Conservation (phyloP, 495 filamentous ascomycete species). For the Penicillium dipodomyicola region DNA sequence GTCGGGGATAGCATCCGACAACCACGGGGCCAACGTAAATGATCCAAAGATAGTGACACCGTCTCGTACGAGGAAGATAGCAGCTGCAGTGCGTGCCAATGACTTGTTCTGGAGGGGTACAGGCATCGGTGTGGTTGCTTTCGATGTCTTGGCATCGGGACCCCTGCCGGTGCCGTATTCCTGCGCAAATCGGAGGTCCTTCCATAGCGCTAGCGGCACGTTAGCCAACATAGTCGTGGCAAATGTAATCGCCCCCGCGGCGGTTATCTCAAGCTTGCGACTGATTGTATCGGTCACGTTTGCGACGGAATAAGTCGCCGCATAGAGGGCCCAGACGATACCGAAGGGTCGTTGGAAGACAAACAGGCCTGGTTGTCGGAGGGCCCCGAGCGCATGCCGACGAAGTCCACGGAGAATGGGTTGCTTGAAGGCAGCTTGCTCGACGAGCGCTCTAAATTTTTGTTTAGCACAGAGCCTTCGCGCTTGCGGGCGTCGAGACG, state of each 20-base stretch:
- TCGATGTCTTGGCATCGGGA: slow-evolving; percentile 10
- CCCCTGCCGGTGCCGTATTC: slow-evolving; percentile 23
- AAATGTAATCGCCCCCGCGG: slow-evolving; percentile 28
- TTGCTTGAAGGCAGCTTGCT: slow-evolving; percentile 29
- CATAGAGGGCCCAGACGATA: slow-evolving; percentile 34
- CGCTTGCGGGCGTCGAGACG: neutral
- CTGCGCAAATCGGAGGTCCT: slow-evolving; percentile 38
- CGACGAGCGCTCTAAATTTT: slow-evolving; percentile 26
- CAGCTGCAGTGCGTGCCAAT: slow-evolving; percentile 23
- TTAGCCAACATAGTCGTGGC: slow-evolving; percentile 31
- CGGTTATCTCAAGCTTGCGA: slow-evolving; percentile 18
- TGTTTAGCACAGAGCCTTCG: slow-evolving; percentile 9
- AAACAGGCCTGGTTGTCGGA: slow-evolving; percentile 24
- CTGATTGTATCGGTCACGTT: slow-evolving; percentile 33
- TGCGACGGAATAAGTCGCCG: slow-evolving; percentile 34
- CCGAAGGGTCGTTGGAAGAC: slow-evolving; percentile 27
- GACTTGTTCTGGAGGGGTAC: slow-evolving; percentile 12
- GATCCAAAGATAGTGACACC: slow-evolving; percentile 39
- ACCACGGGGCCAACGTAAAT: slow-evolving; percentile 32
- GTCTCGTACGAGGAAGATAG: slow-evolving; percentile 54
- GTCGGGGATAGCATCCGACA: slow-evolving; percentile 28
- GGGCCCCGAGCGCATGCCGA: slow-evolving; percentile 22
- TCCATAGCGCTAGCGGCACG: slow-evolving; percentile 37
- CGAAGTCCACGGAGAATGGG: slow-evolving; percentile 30
- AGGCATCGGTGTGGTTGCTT: neutral